Evolutionary conservation across 306 rosid genomes (phyloP).

Genomic region (Quercus parvula): DNA sequence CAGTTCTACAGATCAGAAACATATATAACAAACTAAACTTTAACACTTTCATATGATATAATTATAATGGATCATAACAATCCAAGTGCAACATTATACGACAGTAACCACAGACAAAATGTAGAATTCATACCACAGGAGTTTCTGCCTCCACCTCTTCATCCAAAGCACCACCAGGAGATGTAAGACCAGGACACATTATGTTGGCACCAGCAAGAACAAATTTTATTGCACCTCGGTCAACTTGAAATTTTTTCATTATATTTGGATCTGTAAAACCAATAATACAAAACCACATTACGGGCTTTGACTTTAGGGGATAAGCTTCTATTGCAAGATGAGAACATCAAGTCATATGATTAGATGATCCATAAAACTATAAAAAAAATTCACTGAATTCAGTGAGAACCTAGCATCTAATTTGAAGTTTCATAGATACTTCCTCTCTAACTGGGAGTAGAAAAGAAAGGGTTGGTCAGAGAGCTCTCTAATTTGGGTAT

Average conservation of each 20-base stretch:
- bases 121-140: constrained; percentile 72
- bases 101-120: not conserved
- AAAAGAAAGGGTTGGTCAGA: constrained; percentile 1
- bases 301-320: not conserved
- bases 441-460: not conserved
- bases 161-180: constrained; percentile 91
- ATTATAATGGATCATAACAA: constrained; percentile 13
- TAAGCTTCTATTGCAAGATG: not conserved
- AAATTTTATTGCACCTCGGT: constrained; percentile 87
- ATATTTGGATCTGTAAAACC: constrained; percentile 73
- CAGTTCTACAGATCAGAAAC: constrained; percentile 27
- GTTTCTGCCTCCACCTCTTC: constrained; percentile 78
- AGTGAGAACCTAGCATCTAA: not conserved
- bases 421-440: not conserved
- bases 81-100: not conserved
- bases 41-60: not conserved
- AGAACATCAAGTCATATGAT: not conserved
- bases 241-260: constrained; percentile 94
- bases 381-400: not conserved
- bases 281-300: not conserved
- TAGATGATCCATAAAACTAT: not conserved
- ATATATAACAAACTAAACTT: constrained; percentile 7
- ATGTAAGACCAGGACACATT: constrained; percentile 99
- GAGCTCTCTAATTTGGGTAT: constrained; percentile 7
- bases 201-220: constrained; percentile 98